Percentiles rank a stretch among this genome's conserved stretches.
phyloP scores from a whole-genome alignment of 805 yeast species.

The Tetrapisispora phaffii region DNA sequence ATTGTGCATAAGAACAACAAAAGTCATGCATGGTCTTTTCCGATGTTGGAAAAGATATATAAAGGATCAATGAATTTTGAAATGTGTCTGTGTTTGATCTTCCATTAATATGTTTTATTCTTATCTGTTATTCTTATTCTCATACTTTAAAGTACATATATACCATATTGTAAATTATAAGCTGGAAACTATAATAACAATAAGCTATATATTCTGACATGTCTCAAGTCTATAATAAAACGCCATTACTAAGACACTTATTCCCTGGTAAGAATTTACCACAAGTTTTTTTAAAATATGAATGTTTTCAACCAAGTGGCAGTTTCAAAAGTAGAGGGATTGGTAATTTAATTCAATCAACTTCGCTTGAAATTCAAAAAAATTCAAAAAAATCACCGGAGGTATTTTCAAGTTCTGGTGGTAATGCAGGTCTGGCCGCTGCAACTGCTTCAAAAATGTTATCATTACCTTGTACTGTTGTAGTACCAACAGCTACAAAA shows the following conservation, averaged over 20 bases:
- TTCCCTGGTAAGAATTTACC: conserved; percentile 11
- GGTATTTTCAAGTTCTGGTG: conserved; percentile 46
- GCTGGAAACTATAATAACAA: no score
- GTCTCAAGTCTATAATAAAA: conserved; percentile 18
- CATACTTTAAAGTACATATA: no score
- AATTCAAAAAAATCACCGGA: conserved; percentile 26
- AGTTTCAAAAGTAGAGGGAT: conserved; percentile 50
- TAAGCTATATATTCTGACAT: no score
- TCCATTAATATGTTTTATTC: no score
- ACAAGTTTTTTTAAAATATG: conserved; percentile 39
- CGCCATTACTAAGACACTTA: conserved; percentile 16
- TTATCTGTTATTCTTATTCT: no score
- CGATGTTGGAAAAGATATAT: no score
- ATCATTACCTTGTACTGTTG: conserved; percentile 41
- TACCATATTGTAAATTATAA: no score
- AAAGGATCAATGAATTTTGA: no score
- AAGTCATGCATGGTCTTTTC: no score
- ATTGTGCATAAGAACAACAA: no score
- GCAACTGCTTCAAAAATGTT: conserved; percentile 36
- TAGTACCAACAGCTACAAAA: conserved; percentile 45
- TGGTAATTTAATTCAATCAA: conserved; percentile 36
- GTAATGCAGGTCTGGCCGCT: conserved; percentile 39
- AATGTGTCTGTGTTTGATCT: no score
- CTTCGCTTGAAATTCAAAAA: conserved; percentile 26
- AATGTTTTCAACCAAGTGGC: conserved; percentile 47